A percentile compares a stretch with the other conserved stretches of the same genome.
These are phyloP conservation scores for Pyrenopolyporus hunteri DNA, from an alignment of 495 filamentous ascomycete genomes.

Conservation along the genomic window DNA sequence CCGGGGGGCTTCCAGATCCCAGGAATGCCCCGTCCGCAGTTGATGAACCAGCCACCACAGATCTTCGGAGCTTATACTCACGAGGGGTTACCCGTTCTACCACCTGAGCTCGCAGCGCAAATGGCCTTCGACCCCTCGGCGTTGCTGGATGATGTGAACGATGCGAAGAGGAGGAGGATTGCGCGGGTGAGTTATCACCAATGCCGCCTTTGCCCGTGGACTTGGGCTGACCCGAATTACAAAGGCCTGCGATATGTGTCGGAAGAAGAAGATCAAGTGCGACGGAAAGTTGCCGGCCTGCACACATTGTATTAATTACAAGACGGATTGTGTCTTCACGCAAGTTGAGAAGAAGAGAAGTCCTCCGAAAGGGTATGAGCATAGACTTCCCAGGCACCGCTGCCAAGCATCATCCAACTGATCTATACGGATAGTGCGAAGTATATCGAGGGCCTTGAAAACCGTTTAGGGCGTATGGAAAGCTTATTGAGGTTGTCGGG, in stretches of 20 bases:
- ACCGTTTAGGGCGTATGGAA: conserved; percentile 93
- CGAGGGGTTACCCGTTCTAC: conserved; percentile 65
- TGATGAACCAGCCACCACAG: conserved; percentile 70
- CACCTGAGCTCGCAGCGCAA: conserved; percentile 62
- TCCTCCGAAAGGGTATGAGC: conserved; percentile 89
- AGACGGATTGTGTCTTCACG: conserved; percentile 96
- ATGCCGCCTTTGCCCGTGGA: not conserved
- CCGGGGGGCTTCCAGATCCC: conserved; percentile 56
- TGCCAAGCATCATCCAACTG: conserved; percentile 16
- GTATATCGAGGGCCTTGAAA: conserved; percentile 97
- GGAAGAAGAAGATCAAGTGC: conserved; percentile 99
- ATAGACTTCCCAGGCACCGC: not conserved
- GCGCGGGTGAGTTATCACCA: conserved; percentile 67
- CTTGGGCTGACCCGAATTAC: conserved; percentile 25
- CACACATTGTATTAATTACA: conserved; percentile 97
- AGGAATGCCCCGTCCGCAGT: conserved; percentile 58
- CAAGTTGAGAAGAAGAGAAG: conserved; percentile 98
- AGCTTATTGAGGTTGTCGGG: conserved; percentile 85
- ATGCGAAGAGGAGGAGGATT: conserved; percentile 91
- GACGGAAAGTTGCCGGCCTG: conserved; percentile 95
- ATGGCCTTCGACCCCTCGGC: conserved; percentile 64
- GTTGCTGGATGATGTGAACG: conserved; percentile 71
- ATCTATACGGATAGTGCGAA: conserved; percentile 66
- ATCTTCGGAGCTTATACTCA: conserved; percentile 69
- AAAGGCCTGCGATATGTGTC: conserved; percentile 97